Evolutionary conservation across 1,284 basidiomycete species (phyloP), one percentile per base, ranked within the genome.

Genomic region (Sporisorium sorghi): DNA sequence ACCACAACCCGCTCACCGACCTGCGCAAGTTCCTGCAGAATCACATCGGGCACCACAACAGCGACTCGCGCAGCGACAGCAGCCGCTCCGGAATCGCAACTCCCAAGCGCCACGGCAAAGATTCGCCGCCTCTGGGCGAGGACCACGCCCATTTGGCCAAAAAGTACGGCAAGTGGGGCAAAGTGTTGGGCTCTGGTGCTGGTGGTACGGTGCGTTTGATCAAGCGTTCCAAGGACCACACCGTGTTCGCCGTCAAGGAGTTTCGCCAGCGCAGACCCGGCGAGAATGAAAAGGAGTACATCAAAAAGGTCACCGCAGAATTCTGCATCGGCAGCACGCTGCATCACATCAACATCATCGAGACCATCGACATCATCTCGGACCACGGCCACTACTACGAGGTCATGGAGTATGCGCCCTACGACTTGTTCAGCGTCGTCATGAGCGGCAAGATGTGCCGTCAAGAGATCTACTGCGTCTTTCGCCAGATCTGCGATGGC

Each of bases 131-230:
- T 19, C 78, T 86, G 19, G 85, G 84, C 26, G 84, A 85, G 47
- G 83, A 85, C 46, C 93, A 97, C 65, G 93, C 93, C 5, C 93
- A 97, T 83, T 87, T 99, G 63, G 88, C 92, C 46, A 98, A 99
- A 87, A 98, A 98, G 88, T 99, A 99, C 81, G 97, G 97, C 74
- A 99, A 99, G 85, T 98, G 96, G 93, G 97, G 96, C 55, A 91
- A 93, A 61, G 90, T 96, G 14, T 89, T 99, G 14, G 97, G 97
- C 15, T 93, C 92, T 12, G 97, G 97, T 47, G 97, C 97, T 1
- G 97, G 97, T 39, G 97, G 97, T 30, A 99, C 97, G 0, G 97
- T 99, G 42, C 90, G 97, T 46, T 88, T 99, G 71, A 97, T 99
- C 86, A 96, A 95, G 87, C 91, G 91, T 17, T 77, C 77, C 59